Evolutionary conservation across 345 rosid species (phyloP).

Genomic region (Turnera subulata): DNA sequence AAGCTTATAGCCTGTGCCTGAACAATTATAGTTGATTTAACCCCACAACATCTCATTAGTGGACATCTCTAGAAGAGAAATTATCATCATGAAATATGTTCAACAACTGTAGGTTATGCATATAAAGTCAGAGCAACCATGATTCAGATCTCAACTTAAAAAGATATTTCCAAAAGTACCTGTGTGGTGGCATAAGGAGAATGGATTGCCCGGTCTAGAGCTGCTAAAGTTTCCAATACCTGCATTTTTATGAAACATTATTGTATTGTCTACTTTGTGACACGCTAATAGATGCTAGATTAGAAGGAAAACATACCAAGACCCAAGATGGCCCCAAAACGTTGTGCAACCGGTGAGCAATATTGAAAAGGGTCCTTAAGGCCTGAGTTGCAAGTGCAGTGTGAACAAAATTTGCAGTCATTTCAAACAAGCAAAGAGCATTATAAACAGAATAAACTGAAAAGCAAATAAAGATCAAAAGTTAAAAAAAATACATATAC

Average conservation of each 20-base stretch:
- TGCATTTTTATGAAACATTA: slow-evolving; percentile 26
- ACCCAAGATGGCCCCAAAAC: slow-evolving; percentile 99
- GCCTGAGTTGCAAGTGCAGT: slow-evolving; percentile 54
- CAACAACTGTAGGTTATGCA: not conserved
- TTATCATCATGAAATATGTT: not conserved
- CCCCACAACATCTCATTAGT: no score
- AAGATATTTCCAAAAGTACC: slow-evolving; percentile 38
- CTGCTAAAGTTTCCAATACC: slow-evolving; percentile 95
- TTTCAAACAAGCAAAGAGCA: slow-evolving; percentile 11
- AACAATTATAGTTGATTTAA: no score
- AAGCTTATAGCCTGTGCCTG: no score
- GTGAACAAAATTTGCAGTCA: slow-evolving; percentile 17
- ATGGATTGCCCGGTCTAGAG: slow-evolving; percentile 87
- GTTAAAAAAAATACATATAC: slow-evolving; percentile 5
- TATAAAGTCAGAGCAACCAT: not conserved
- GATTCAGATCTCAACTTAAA: slow-evolving; percentile 3
- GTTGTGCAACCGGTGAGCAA: slow-evolving; percentile 90
- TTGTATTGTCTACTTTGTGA: slow-evolving; percentile 1
- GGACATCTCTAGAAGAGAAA: not conserved
- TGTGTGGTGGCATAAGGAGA: slow-evolving; percentile 96
- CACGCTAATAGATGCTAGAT: not conserved
- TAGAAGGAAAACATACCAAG: slow-evolving; percentile 53
- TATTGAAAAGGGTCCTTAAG: slow-evolving; percentile 89
- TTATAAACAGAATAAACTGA: slow-evolving; percentile 1
- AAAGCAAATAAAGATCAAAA: slow-evolving; percentile 1